Evolutionary conservation across 2,329 filamentous ascomycete genomes (phyloP), one percentile per base, ranked within the genome.

Genomic region (Epichloe typhina): DNA sequence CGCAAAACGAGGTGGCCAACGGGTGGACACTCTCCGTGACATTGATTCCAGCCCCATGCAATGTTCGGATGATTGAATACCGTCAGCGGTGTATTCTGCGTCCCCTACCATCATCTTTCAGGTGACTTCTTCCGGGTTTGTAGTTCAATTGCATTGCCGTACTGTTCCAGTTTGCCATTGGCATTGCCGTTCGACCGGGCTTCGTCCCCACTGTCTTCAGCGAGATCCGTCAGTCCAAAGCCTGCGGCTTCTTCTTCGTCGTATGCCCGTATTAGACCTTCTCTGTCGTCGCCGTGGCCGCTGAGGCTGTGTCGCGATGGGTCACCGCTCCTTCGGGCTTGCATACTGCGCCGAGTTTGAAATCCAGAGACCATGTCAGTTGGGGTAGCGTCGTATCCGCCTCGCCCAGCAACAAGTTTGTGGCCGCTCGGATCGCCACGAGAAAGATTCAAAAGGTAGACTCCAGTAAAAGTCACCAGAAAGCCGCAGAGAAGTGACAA

Each of bases 371-470:
- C 80, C 65, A 86, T 88, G 64, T 98, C 93, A 13, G 90, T 96
- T 12, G 91, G 93, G 4, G 90, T 86, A 46, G 84, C 86, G 63
- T 95, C 88, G 47, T 82, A 77, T 53, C 79, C 76, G 57, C 76
- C 64, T 44, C 71, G 82, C 50, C 79, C 77, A 49, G 79, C 77
- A 37, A 86, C 72, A 56, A 84, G 66, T 52, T 77, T 79, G 52
- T 76, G 80, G 48, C 90, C 90, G 61, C 95, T 83, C 1, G 93
- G 89, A 62, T 98, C 93, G 57, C 83, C 79, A 61, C 93, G 84
- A 0, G 91, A 96, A n/a, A 98, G 81, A 63, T 97, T 97, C 58
- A 97, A 79, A 5, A 97, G 80, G 68, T 97, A 97, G 49, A 97
- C 91, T 31, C 91, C 91, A 3, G 89, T 86, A 66, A 97, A 97